phyloP scores from a whole-genome alignment of 352 stramenopile species.

The Sclerospora graminicola region DNA sequence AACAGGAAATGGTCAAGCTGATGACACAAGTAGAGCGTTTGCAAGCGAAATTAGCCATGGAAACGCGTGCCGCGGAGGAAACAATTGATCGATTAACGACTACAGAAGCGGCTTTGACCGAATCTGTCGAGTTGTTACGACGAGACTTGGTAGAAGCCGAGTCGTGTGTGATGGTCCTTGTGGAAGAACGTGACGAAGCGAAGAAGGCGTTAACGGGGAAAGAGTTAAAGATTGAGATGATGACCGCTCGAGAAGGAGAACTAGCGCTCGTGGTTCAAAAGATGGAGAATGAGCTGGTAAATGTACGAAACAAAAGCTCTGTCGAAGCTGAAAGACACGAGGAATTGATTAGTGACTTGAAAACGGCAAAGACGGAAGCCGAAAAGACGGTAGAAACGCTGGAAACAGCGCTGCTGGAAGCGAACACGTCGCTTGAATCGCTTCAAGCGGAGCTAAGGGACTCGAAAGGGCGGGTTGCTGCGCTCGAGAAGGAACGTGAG shows the following conservation, averaged over 20 bases:
- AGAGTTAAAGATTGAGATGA: slow-evolving; percentile 29
- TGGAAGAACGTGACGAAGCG: slow-evolving; percentile 22
- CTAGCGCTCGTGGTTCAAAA: slow-evolving; percentile 16
- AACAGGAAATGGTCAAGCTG: slow-evolving; percentile 16
- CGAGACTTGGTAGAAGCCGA: slow-evolving; percentile 22
- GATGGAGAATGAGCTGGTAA: slow-evolving; percentile 17
- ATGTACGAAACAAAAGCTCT: slow-evolving; percentile 12
- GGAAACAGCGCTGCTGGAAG: slow-evolving; percentile 8
- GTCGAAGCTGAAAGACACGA: slow-evolving; percentile 10
- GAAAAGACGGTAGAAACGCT: slow-evolving; percentile 9
- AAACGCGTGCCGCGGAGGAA: slow-evolving; percentile 7
- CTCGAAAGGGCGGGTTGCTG: slow-evolving; percentile 13
- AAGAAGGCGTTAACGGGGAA: slow-evolving; percentile 18
- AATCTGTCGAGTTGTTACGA: slow-evolving; percentile 11
- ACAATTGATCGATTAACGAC: slow-evolving; percentile 11
- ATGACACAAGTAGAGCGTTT: slow-evolving; percentile 8
- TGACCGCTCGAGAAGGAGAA: slow-evolving; percentile 24
- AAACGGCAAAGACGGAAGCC: slow-evolving; percentile 13
- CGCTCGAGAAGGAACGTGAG: slow-evolving; percentile 22
- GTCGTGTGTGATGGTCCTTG: slow-evolving; percentile 20
- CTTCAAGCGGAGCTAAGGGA: slow-evolving; percentile 10
- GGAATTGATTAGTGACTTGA: slow-evolving; percentile 13
- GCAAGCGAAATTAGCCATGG: slow-evolving; percentile 4
- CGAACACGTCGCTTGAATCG: slow-evolving; percentile 8
- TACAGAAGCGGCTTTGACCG: slow-evolving; percentile 4